Percentiles rank a stretch among this genome's conserved stretches.
phyloP scores from a whole-genome alignment of 306 rosid species.

The Prinsepia uniflora region DNA sequence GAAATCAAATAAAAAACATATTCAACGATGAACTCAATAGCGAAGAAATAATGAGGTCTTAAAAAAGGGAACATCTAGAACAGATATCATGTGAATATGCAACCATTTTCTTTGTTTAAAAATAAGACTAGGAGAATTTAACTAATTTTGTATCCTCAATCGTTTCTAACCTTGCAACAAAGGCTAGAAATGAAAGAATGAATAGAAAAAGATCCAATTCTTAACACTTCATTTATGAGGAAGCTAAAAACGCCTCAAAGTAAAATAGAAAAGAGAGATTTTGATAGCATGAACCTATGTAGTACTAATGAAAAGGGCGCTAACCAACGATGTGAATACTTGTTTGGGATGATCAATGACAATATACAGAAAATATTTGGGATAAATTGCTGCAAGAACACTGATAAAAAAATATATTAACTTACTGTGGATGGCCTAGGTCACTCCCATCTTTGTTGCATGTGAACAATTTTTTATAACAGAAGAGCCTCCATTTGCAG shows the following conservation, averaged over 20 bases:
- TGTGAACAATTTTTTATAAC: constrained; percentile 45
- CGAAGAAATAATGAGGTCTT: not conserved
- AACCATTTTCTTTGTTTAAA: not conserved
- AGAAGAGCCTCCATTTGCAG: constrained; percentile 36
- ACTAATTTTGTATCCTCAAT: not conserved
- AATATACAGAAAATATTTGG: not conserved
- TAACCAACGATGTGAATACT: not conserved
- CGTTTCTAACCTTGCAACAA: not conserved
- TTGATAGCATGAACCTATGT: not conserved
- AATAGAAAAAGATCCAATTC: not conserved
- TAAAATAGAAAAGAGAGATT: not conserved
- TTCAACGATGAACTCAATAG: not conserved
- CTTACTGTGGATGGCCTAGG: constrained; percentile 53
- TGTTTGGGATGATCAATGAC: not conserved
- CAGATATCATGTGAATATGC: not conserved
- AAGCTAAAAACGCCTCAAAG: not conserved
- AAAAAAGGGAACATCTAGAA: not conserved
- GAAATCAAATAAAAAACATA: constrained; percentile 10
- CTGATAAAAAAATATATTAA: constrained; percentile 11
- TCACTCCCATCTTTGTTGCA: constrained; percentile 49
- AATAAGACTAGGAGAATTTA: not conserved
- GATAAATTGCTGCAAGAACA: not conserved
- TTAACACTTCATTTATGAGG: not conserved
- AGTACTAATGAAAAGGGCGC: not conserved
- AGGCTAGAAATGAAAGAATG: not conserved